Evolutionary conservation across 2,329 filamentous ascomycete species (phyloP).

Genomic region (Cordyceps cicadae): DNA sequence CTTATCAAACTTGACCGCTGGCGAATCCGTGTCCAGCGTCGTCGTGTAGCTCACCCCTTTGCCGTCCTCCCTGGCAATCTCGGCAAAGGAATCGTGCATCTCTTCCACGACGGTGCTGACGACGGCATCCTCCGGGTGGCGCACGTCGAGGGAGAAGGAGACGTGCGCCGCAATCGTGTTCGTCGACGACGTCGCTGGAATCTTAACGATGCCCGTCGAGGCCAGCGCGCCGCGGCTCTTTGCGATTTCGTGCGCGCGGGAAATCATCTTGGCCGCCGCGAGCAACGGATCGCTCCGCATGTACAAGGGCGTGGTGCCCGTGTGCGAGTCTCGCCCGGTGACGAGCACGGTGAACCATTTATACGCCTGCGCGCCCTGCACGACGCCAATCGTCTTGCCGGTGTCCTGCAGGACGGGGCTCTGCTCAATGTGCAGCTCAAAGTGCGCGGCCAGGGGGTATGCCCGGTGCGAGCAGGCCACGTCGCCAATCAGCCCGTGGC

Average conservation of each 20-base stretch:
- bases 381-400: slow-evolving; percentile 23
- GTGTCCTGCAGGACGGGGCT: slow-evolving; percentile 59
- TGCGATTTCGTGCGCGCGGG: slow-evolving; percentile 21
- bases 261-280: slow-evolving; percentile 28
- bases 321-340: slow-evolving; percentile 23
- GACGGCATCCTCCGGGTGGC: slow-evolving; percentile 45
- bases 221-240: slow-evolving; percentile 20
- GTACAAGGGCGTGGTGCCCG: slow-evolving; percentile 25
- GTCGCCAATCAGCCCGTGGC: slow-evolving; percentile 56
- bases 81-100: slow-evolving; percentile 18
- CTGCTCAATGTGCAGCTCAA: slow-evolving; percentile 81
- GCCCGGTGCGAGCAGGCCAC: slow-evolving; percentile 12
- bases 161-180: slow-evolving; percentile 64
- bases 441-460: slow-evolving; percentile 64
- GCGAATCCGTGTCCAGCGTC: slow-evolving; percentile 50
- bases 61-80: slow-evolving; percentile 20
- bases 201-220: slow-evolving; percentile 25
- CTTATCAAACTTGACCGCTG: slow-evolving; percentile 54
- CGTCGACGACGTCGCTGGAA: slow-evolving; percentile 54
- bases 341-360: slow-evolving; percentile 24
- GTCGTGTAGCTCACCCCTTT: slow-evolving; percentile 43
- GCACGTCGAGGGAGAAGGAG: slow-evolving; percentile 58
- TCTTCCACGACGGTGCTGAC: slow-evolving; percentile 36
- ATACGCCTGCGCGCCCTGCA: slow-evolving; percentile 26
- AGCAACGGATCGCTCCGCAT: slow-evolving; percentile 27